phyloP scores from a whole-genome alignment of 2,329 filamentous ascomycete species.

The Fusarium sublunatum region DNA sequence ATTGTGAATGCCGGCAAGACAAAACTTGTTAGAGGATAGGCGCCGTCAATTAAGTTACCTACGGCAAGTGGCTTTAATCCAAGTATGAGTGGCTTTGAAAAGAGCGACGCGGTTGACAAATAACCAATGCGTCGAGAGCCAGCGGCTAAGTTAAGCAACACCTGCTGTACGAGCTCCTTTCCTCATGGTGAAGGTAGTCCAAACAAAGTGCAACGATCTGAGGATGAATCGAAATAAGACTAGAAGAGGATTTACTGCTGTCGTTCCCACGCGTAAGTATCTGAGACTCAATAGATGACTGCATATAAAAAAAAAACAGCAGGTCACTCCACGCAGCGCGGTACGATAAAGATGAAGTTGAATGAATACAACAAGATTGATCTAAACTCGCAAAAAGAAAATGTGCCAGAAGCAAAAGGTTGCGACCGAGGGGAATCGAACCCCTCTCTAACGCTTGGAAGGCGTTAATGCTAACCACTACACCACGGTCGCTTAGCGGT shows the following conservation, averaged over 20 bases:
- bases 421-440: conserved; percentile 36
- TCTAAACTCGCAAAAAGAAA: background rate
- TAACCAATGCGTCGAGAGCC: conserved; percentile 56
- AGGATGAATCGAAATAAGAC: no score
- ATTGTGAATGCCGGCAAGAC: conserved; percentile 45
- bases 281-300: no score
- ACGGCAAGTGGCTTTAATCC: conserved; percentile 56
- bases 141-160: conserved; percentile 58
- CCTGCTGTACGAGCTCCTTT: conserved; percentile 53
- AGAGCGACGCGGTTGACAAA: conserved; percentile 52
- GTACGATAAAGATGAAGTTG: no score
- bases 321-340: background rate
- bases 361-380: no score
- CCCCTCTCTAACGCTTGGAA: conserved; percentile 36
- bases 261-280: no score
- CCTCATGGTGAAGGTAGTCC: no score
- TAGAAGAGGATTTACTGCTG: no score
- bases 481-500: conserved; percentile 23
- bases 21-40: conserved; percentile 55
- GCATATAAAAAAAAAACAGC: no score
- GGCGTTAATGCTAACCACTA: conserved; percentile 37
- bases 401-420: background rate
- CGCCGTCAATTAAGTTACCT: conserved; percentile 56
- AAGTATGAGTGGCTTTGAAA: conserved; percentile 55
- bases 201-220: no score